phyloP scores from a whole-genome alignment of 768 basidiomycete genomes.

The Fistulinella prunicolor region DNA sequence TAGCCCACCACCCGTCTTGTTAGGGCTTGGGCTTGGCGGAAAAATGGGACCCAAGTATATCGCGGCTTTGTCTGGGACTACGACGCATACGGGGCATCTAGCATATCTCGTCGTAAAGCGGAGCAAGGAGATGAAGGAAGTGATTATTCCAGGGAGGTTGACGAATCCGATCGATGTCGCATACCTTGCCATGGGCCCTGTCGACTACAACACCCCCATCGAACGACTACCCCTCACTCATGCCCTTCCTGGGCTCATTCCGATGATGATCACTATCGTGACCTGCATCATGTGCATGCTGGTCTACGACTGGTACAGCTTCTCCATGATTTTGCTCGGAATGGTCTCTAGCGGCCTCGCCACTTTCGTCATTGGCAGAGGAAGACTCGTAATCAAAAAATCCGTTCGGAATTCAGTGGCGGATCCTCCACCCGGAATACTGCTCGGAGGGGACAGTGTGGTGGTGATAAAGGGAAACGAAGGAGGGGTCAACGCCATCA shows the following conservation, averaged over 20 bases:
- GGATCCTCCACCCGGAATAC: slow-evolving; percentile 23
- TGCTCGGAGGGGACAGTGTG: slow-evolving; percentile 16
- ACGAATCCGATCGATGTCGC: slow-evolving; percentile 17
- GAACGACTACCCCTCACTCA: slow-evolving; percentile 3
- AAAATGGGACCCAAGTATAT: slow-evolving; percentile 27
- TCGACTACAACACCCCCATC: slow-evolving; percentile 5
- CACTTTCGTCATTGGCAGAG: slow-evolving; percentile 25
- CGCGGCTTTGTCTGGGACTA: slow-evolving; percentile 25
- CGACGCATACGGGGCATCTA: slow-evolving; percentile 20
- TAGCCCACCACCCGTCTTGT: slow-evolving; percentile 14
- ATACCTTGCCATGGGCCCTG: slow-evolving; percentile 12
- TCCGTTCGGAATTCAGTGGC: slow-evolving; percentile 12
- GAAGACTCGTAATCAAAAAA: slow-evolving; percentile 17
- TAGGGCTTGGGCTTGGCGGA: slow-evolving; percentile 32
- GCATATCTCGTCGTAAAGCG: slow-evolving; percentile 20
- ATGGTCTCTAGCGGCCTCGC: slow-evolving; percentile 29
- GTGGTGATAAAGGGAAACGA: slow-evolving; percentile 27
- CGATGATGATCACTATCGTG: slow-evolving; percentile 20
- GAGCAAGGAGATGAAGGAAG: slow-evolving; percentile 7
- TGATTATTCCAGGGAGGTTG: slow-evolving; percentile 19
- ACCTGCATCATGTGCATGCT: slow-evolving; percentile 23
- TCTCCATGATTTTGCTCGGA: slow-evolving; percentile 31
- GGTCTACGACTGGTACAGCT: slow-evolving; percentile 30
- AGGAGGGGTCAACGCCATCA: slow-evolving; percentile 24
- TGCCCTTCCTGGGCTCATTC: slow-evolving; percentile 15